A percentile compares a stretch with the other conserved stretches of the same genome.
These are phyloP conservation scores for Podila minutissima DNA, from an alignment of 192 early-diverging fungal genomes.

Conservation along the genomic window DNA sequence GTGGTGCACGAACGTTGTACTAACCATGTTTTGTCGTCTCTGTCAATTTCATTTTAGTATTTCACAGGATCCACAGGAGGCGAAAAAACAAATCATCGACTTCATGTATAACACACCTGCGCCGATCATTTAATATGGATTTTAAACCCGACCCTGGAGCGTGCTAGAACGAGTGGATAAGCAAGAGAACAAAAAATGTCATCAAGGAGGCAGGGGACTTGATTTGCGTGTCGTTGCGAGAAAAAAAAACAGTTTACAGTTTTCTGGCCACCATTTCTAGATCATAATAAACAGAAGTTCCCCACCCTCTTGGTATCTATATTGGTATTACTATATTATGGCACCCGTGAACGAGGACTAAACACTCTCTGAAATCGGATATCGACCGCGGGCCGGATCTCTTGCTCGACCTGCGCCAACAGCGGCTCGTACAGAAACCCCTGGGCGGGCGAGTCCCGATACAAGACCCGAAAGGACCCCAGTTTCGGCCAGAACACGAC, in stretches of 20 bases:
- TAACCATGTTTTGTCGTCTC: background rate
- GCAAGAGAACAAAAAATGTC: too few species aligned
- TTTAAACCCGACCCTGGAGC: background rate
- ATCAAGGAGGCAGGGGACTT: too few species aligned
- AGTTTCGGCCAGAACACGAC: background rate
- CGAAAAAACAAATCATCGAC: conserved; percentile 46
- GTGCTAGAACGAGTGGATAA: background rate
- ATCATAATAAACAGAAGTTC: too few species aligned
- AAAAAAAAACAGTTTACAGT: too few species aligned
- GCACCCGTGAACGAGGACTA: background rate
- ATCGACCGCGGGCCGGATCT: background rate
- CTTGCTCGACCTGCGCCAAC: background rate
- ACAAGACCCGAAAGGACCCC: background rate
- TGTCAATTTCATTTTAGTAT: conserved; percentile 23
- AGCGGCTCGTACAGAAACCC: background rate
- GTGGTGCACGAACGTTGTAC: background rate
- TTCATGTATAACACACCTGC: conserved; percentile 42
- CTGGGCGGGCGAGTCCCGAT: background rate
- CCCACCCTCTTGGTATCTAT: too few species aligned
- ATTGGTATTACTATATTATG: too few species aligned
- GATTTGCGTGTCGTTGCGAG: too few species aligned
- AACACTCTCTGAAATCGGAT: background rate
- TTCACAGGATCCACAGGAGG: conserved; percentile 38
- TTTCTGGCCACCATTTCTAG: too few species aligned
- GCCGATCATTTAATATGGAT: background rate